Evolutionary conservation across 1,284 basidiomycete species (phyloP).

Genomic region (Boletus albobrunnescens): DNA sequence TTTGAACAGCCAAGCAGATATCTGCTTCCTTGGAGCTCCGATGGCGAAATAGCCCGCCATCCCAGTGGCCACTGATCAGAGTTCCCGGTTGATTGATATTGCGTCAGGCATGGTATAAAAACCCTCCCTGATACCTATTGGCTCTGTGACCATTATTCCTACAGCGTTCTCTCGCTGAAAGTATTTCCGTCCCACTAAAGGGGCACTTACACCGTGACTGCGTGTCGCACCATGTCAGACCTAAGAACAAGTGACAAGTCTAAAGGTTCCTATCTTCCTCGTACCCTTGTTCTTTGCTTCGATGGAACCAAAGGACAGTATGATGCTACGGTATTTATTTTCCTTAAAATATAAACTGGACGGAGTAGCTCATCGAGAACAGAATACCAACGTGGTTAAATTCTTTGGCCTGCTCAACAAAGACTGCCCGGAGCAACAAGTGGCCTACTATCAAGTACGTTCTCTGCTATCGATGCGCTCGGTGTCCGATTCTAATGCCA

Average conservation of each 20-base stretch:
- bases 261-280: constrained; percentile 21
- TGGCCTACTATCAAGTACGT: constrained; percentile 67
- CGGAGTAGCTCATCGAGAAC: not conserved
- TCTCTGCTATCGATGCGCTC: not conserved
- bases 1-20: too few relatives aligned
- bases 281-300: constrained; percentile 58
- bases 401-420: constrained; percentile 61
- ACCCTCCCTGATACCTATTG: not conserved
- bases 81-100: too few relatives aligned
- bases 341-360: not conserved
- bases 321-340: constrained; percentile 32
- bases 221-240: constrained; percentile 16
- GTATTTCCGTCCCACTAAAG: not conserved
- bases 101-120: constrained; percentile 10
- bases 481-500: not conserved
- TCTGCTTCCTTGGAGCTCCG: too few relatives aligned
- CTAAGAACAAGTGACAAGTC: not conserved
- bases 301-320: constrained; percentile 59
- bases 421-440: constrained; percentile 49
- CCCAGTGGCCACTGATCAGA: too few relatives aligned
- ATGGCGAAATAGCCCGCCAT: too few relatives aligned
- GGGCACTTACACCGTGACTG: too few relatives aligned
- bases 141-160: too few relatives aligned
- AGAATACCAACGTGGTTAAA: constrained; percentile 73
- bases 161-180: not conserved